Conservation (phyloP, 495 filamentous ascomycete genomes). For the Talaromyces thailandensis region DNA sequence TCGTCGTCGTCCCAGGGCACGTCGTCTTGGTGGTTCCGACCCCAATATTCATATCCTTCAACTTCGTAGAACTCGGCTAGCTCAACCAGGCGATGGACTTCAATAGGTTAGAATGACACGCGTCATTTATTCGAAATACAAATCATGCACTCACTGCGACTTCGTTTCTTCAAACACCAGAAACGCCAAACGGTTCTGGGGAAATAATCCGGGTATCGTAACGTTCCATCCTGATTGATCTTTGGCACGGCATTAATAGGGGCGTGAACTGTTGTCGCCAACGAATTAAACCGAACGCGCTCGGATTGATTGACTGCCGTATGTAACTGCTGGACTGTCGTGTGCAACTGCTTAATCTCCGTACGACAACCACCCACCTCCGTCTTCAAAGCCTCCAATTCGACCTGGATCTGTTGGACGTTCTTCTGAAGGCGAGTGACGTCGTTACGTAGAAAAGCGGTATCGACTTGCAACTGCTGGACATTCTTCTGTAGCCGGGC, state of each 20-base stretch:
- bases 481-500: conserved; percentile 31
- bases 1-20: conserved; percentile 19
- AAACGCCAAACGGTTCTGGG: conserved; percentile 34
- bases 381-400: conserved; percentile 5
- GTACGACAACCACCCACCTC: conserved; percentile 27
- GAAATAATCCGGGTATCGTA: conserved; percentile 31
- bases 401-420: conserved; percentile 2
- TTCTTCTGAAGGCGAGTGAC: conserved; percentile 20
- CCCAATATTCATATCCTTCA: conserved; percentile 31
- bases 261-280: conserved; percentile 28
- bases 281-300: conserved; percentile 32
- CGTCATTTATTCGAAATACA: conserved; percentile 2
- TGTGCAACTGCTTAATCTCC: conserved; percentile 31
- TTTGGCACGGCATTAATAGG: conserved; percentile 30
- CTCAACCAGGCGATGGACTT: conserved; percentile 31
- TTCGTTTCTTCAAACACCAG: conserved; percentile 36
- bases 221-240: conserved; percentile 23
- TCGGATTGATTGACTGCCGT: conserved; percentile 26
- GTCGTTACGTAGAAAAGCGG: conserved; percentile 12
- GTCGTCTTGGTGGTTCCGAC: conserved; percentile 23
- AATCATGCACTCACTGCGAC: conserved; percentile 25
- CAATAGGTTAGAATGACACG: conserved; percentile 1
- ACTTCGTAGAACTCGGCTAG: conserved; percentile 35
- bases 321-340: conserved; percentile 26
- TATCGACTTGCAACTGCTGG: conserved; percentile 22